Evolutionary conservation across 1,284 basidiomycete species (phyloP), one percentile per base, ranked within the genome.

Genomic region (Ustilago loliicola): DNA sequence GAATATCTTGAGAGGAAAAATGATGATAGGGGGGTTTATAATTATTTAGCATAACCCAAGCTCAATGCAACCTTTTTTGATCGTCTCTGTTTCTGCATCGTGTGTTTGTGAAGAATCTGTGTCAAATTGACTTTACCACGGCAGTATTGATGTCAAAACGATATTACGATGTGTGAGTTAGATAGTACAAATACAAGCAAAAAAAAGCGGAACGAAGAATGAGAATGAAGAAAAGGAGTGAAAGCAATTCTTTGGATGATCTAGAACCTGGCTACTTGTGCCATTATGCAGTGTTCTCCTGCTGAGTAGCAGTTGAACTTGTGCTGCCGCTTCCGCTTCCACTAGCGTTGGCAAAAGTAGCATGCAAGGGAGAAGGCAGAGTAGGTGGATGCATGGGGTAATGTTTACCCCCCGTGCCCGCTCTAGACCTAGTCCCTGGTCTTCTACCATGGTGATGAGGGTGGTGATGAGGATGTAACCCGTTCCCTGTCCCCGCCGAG

Each of bases 1-100:
- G 84, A 85, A 56, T 85, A 83, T 57, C 61, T 85, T 25, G 84
- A 85, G 70, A 60, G 81, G 9, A 38, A 61, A 30, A 32, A 68
- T n/a, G 62, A 58, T 19, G 64, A 70, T n/a, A 66, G 81, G 13
- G 68, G 72, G 25, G 61, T 81, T 36, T 85, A 85, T 68, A 72
- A 76, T 51, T 85, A 85, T 62, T 59, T 84, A 48, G 84, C 84
- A 1, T 85, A 61, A 21, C 3, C 21, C 32, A 21, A 34, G 7
- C 29, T 21, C 29, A 30, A 8, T n/a, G n/a, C n/a, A n/a, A n/a
- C n/a, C n/a, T n/a, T n/a, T n/a, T n/a, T n/a, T n/a, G n/a, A n/a
- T 9, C 52, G 30, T 54, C 10, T 9, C 11, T 11, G 21, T 36
- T 29, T 30, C 30, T 54, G 52, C 52, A 34, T 1, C 32, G 32